A percentile compares a stretch with the other conserved stretches of the same genome.
phyloP scores from a whole-genome alignment of 768 basidiomycete species.

The Tylopilus felleus region DNA sequence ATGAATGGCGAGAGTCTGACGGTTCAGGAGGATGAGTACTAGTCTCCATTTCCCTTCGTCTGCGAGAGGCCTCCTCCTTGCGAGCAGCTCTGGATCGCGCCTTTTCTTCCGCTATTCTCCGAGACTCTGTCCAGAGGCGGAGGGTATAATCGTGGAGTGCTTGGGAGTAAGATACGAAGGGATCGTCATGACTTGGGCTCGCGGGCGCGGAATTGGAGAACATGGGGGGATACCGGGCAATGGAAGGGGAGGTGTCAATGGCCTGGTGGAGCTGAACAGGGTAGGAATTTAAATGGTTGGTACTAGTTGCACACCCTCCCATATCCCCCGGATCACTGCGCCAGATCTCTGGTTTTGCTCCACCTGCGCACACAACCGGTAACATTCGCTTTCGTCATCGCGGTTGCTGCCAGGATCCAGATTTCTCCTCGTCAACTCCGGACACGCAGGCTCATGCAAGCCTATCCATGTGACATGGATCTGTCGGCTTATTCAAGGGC shows the following conservation, averaged over 20 bases:
- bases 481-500: background rate
- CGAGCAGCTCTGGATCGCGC: constrained; percentile 31
- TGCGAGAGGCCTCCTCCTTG: constrained; percentile 27
- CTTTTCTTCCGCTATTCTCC: constrained; percentile 54
- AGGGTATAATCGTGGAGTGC: constrained; percentile 67
- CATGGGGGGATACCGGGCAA: constrained; percentile 14
- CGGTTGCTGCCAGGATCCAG: background rate
- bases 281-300: constrained; percentile 26
- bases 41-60: constrained; percentile 21
- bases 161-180: constrained; percentile 56
- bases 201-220: constrained; percentile 10
- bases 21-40: background rate
- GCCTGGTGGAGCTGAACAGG: background rate
- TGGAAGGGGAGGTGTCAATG: constrained; percentile 3
- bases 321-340: constrained; percentile 24
- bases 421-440: background rate
- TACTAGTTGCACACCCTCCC: constrained; percentile 8
- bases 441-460: background rate
- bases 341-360: constrained; percentile 24
- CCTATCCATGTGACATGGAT: background rate
- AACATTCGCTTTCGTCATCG: constrained; percentile 7
- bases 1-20: constrained; percentile 12
- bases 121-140: constrained; percentile 62
- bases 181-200: constrained; percentile 22
- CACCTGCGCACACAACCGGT: constrained; percentile 22